Conservation (phyloP, 805 yeast genomes). For the Ogataea paradorogensis region DNA sequence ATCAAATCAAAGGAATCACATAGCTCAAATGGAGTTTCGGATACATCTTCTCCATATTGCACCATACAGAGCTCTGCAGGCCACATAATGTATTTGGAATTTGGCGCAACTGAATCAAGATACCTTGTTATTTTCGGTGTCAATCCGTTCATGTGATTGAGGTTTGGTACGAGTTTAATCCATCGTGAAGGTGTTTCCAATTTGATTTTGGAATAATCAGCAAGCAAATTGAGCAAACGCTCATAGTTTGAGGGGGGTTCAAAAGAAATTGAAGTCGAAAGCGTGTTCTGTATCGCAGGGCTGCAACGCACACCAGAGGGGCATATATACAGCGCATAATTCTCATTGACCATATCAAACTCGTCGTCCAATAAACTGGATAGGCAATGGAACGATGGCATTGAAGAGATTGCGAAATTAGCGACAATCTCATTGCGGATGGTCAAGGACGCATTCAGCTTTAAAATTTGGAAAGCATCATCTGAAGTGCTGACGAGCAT, state of each 20-base stretch:
- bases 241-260: slow-evolving; percentile 42
- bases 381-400: slow-evolving; percentile 20
- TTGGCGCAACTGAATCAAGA: slow-evolving; percentile 34
- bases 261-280: slow-evolving; percentile 35
- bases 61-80: slow-evolving; percentile 64
- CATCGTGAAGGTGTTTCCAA: slow-evolving; percentile 37
- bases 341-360: slow-evolving; percentile 24
- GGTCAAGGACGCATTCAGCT: slow-evolving; percentile 47
- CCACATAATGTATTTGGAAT: slow-evolving; percentile 63
- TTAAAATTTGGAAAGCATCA: slow-evolving; percentile 32
- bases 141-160: slow-evolving; percentile 64
- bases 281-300: slow-evolving; percentile 33
- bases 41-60: slow-evolving; percentile 41
- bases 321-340: slow-evolving; percentile 45
- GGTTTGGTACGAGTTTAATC: slow-evolving; percentile 67
- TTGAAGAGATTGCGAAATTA: slow-evolving; percentile 29
- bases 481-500: slow-evolving; percentile 21
- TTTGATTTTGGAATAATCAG: slow-evolving; percentile 33
- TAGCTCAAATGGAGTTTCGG: slow-evolving; percentile 16
- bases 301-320: slow-evolving; percentile 56
- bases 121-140: slow-evolving; percentile 61
- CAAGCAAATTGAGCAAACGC: slow-evolving; percentile 35
- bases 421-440: slow-evolving; percentile 43
- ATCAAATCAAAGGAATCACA: slow-evolving; percentile 28
- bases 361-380: slow-evolving; percentile 14